phyloP scores from a whole-genome alignment of 306 rosid genomes.

The Dalbergia cultrata region DNA sequence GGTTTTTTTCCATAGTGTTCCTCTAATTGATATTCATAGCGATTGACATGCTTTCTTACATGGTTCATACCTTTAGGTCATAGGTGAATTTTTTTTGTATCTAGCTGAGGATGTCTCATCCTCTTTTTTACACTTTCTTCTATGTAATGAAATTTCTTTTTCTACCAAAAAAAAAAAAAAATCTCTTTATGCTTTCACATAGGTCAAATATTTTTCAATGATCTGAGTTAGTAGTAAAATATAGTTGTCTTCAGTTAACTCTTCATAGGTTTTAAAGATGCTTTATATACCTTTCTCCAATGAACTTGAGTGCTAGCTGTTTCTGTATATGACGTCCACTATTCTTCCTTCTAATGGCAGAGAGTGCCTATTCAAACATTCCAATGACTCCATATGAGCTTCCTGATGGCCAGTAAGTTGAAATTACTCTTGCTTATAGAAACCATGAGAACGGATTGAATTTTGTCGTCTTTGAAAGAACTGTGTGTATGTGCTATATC shows the following conservation, averaged over 20 bases:
- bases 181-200: background rate
- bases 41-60: no score
- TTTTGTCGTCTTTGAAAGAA: slow-evolving; percentile 39
- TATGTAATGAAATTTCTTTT: no score
- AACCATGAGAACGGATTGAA: background rate
- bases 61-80: no score
- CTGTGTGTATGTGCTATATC: no score
- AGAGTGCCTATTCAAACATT: slow-evolving; percentile 92
- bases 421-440: slow-evolving; percentile 36
- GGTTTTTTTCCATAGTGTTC: no score
- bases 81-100: no score
- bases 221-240: slow-evolving; percentile 33
- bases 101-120: no score
- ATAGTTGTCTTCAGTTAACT: slow-evolving; percentile 19
- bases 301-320: slow-evolving; percentile 17
- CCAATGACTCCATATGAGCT: slow-evolving; percentile 98
- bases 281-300: slow-evolving; percentile 37
- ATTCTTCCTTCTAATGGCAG: slow-evolving; percentile 53
- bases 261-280: slow-evolving; percentile 43
- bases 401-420: slow-evolving; percentile 99
- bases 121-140: no score
- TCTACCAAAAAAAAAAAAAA: no score
- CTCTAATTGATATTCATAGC: no score
- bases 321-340: slow-evolving; percentile 36
- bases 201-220: slow-evolving; percentile 31